Evolutionary conservation across 345 rosid genomes (phyloP).

Genomic region (Lagerstroemia speciosa): DNA sequence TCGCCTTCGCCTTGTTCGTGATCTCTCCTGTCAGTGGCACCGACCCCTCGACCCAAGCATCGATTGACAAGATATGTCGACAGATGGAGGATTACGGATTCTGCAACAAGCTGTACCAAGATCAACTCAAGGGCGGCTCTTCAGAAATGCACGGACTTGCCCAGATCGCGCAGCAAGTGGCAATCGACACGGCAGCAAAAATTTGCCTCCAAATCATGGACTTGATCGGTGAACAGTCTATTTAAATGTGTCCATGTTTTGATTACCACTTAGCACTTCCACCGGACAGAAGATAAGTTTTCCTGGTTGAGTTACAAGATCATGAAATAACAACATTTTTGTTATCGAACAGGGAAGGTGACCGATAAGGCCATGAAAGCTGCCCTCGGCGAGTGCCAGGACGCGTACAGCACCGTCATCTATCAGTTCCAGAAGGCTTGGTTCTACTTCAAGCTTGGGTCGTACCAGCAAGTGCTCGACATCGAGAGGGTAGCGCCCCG

Average conservation of each 20-base stretch:
- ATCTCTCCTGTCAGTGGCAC: not conserved
- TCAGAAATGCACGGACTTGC: conserved; percentile 5
- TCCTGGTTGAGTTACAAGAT: too few species aligned
- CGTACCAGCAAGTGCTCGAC: not conserved
- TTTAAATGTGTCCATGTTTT: too few species aligned
- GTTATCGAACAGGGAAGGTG: not conserved
- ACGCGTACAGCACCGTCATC: not conserved
- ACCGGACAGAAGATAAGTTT: too few species aligned
- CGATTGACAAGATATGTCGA: conserved; percentile 1
- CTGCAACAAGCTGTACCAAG: conserved; percentile 3
- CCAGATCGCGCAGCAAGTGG: conserved; percentile 1
- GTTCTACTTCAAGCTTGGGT: not conserved
- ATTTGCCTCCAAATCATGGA: not conserved
- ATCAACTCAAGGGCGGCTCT: not conserved
- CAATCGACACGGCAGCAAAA: not conserved
- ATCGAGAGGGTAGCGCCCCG: not conserved
- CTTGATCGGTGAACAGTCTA: not conserved
- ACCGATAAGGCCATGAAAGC: not conserved
- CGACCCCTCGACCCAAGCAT: not conserved
- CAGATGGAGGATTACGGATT: conserved; percentile 5
- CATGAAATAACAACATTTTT: not conserved
- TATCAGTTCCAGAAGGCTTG: not conserved
- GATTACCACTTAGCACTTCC: too few species aligned
- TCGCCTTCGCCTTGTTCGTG: not conserved
- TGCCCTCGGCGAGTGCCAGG: not conserved